Conservation (phyloP, 2,329 filamentous ascomycete genomes). For the Verticillium dahliae region DNA sequence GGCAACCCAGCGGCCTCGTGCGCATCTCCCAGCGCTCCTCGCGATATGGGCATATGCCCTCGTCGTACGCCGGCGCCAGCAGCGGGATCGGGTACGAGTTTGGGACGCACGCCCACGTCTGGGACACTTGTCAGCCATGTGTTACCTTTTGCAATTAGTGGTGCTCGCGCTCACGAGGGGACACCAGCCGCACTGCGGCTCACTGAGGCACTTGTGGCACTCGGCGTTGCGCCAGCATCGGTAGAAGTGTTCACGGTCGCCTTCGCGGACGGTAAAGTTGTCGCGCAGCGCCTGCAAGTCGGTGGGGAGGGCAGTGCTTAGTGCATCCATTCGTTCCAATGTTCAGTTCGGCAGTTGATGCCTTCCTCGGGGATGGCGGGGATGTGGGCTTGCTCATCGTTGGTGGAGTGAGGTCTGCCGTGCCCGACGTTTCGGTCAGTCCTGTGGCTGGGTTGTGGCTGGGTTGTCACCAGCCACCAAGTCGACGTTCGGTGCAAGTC, state of each 20-base stretch:
- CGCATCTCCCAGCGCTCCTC: slow-evolving; percentile 33
- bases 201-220: slow-evolving; percentile 37
- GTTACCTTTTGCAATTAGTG: neutral
- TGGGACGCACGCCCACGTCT: slow-evolving; percentile 50
- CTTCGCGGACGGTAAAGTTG: slow-evolving; percentile 23
- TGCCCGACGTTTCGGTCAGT: neutral
- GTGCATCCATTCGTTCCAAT: neutral
- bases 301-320: neutral
- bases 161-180: slow-evolving; percentile 35
- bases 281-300: slow-evolving; percentile 2
- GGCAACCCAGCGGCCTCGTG: slow-evolving; percentile 29
- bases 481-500: too few relatives aligned
- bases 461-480: neutral
- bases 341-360: neutral
- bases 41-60: slow-evolving; percentile 46
- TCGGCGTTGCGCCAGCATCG: slow-evolving; percentile 46
- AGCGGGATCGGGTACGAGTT: slow-evolving; percentile 37
- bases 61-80: slow-evolving; percentile 43
- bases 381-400: neutral
- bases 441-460: neutral
- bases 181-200: slow-evolving; percentile 43
- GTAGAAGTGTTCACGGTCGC: slow-evolving; percentile 31
- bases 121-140: slow-evolving; percentile 1
- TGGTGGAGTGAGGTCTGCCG: neutral
- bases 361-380: neutral